Evolutionary conservation across 257 asterid genomes (phyloP), one percentile per base, ranked within the genome.

Genomic region (Penstemon barbatus): DNA sequence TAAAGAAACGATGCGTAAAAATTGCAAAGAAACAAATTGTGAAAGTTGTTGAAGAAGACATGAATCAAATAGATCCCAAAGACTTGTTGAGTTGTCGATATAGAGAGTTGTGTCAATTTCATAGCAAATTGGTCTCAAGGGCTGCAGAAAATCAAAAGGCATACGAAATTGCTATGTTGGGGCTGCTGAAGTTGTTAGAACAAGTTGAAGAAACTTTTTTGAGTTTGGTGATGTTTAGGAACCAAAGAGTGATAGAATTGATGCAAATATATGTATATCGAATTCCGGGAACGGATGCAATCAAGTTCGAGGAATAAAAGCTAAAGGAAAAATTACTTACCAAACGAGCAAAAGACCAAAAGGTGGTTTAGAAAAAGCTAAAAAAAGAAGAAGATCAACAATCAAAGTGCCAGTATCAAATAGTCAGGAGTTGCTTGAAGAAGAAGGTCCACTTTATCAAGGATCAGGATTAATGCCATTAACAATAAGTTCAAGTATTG

Each of bases 261-360:
- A 25, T 25, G 33, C 33, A 25, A 25, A 25, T 25, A 2, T 25
- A 25, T 25, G 0, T 0, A 25, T 25, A 25, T 25, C 33, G 1
- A 25, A 25, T 25, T 25, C 1, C 33, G 33, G 33, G 33, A 25
- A 25, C 33, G 33, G 33, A 25, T 25, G 33, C 33, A 25, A 25
- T 25, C 33, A 13, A 78, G 86, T 57, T 11, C 45, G 45, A 9
- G 63, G 63, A 11, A 37, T 57, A 3, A 57, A 57, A 57, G 8
- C n/a, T 57, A 57, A 57, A 57, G 63, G 37, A 7, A 57, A 37
- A 40, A 40, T 57, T 57, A 57, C 42, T 37, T 57, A 57, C 45
- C 37, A 57, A 3, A 57, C 9, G 7, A 10, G 63, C 9, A 57
- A 57, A 57, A 37, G 63, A 5, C 45, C 41, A 8, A 57, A 37